Percentiles rank a stretch among this genome's conserved stretches.
Conservation (phyloP, 2,329 filamentous ascomycete genomes). For the Fusarium longipes region DNA sequence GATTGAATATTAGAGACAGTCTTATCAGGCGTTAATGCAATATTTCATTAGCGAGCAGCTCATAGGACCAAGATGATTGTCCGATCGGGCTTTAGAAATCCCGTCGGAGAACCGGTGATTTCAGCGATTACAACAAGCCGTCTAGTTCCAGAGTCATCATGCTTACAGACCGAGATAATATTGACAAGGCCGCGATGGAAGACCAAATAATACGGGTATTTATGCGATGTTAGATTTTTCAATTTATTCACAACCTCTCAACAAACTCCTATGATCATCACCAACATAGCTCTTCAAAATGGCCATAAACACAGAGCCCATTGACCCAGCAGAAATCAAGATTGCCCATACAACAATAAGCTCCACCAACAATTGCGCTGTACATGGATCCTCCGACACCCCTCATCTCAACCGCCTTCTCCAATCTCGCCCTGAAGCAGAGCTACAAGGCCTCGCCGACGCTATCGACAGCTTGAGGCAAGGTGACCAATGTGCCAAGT, state of each 20-base stretch:
- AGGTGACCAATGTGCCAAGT: slow-evolving; percentile 28
- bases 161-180: neutral
- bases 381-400: slow-evolving; percentile 13
- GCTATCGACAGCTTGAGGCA: slow-evolving; percentile 4
- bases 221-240: rapidly evolving
- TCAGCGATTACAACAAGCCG: neutral
- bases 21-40: neutral
- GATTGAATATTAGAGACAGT: too few species aligned
- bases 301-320: neutral
- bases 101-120: slow-evolving; percentile 1
- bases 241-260: neutral
- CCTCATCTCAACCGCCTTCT: slow-evolving; percentile 28
- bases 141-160: neutral
- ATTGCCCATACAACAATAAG: neutral
- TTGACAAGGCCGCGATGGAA: neutral
- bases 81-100: neutral
- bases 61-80: rapidly evolving
- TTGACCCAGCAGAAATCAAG: neutral
- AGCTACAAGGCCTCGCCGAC: slow-evolving; percentile 12
- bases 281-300: neutral
- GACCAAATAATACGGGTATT: neutral
- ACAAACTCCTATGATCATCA: neutral
- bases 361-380: slow-evolving; percentile 4
- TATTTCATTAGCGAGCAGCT: neutral
- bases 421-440: slow-evolving; percentile 9